These are phyloP conservation scores for Neodidymelliopsis sp. DNA, from an alignment of 2,329 filamentous ascomycete species.

Conservation along the genomic window DNA sequence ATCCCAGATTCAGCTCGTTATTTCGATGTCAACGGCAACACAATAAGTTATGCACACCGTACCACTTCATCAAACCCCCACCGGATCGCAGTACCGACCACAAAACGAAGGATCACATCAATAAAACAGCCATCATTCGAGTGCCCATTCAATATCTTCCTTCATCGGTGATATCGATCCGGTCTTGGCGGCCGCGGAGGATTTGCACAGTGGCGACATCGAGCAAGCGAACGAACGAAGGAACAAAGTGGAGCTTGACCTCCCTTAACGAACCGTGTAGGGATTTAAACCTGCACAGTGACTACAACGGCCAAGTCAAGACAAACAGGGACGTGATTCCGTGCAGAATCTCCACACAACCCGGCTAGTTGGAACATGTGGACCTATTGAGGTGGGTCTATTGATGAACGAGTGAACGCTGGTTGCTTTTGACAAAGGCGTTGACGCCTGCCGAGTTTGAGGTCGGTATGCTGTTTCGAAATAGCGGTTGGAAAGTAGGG, in stretches of 20 bases:
- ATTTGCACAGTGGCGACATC: not conserved
- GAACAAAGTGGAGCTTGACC: too few species aligned
- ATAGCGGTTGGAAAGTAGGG: not conserved
- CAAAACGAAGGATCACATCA: not conserved
- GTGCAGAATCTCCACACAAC: not conserved
- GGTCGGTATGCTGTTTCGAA: slow-evolving; percentile 6
- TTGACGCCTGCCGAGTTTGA: slow-evolving; percentile 3
- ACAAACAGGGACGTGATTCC: not conserved
- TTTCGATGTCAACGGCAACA: not conserved
- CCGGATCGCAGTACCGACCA: too few species aligned
- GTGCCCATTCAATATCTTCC: not conserved
- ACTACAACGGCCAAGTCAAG: slow-evolving; percentile 1
- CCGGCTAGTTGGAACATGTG: too few species aligned
- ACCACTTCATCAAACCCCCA: too few species aligned
- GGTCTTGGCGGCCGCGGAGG: not conserved
- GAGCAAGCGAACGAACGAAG: too few species aligned
- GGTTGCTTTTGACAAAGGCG: slow-evolving; percentile 10
- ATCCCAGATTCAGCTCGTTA: not conserved
- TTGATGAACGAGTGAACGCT: not conserved
- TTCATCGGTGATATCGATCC: not conserved
- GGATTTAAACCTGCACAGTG: not conserved
- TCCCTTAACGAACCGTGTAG: not conserved
- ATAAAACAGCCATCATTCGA: not conserved
- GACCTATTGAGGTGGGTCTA: not conserved
- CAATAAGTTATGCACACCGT: too few species aligned